Evolutionary conservation across 1,284 basidiomycete species (phyloP), one percentile per base, ranked within the genome.

Genomic region (Austroboletus novae-zelandiae): DNA sequence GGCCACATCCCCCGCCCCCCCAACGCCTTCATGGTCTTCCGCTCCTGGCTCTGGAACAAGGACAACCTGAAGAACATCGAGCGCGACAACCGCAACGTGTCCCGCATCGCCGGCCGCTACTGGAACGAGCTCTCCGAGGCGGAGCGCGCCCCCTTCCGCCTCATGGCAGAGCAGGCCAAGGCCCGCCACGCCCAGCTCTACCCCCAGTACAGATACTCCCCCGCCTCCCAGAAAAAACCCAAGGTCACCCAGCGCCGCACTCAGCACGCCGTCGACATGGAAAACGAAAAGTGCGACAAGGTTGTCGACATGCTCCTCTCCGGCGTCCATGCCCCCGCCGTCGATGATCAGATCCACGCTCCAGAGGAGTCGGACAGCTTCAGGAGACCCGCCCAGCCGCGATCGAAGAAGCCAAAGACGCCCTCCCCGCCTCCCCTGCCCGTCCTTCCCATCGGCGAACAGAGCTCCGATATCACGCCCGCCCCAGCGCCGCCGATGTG

Each of bases 11-110:
- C 85, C 47, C 82, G 90, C 15, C 91, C 91, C 4, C 80, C 86
- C 42, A 94, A 94, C 61, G 83, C 89, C 6, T 94, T 93, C 74
- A 89, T 94, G 67, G 71, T 91, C 54, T 94, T 83, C 66, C 83
- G 91, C 37, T 86, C 86, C 40, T 77, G 84, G 60, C 78, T 84
- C 50, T 87, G 85, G 66, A 72, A 73, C 50, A 67, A 65, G 58
- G 69, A 77, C 45, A 74, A 76, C 65, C 64, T 71, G 32, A 69
- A 69, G 48, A 60, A 57, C 44, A 64, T 71, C 55, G 74, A 75
- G 62, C 67, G 66, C 40, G 72, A 80, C 55, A 79, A 83, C 52
- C 74, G 77, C 34, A 64, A 76, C 51, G 74, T 83, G 51, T 81
- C 79, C 55, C 68, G 72, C 43, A 72, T 78, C 30, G 79, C 77